Evolutionary conservation across 2,329 filamentous ascomycete species (phyloP).

Genomic region (Fulvia fulva): DNA sequence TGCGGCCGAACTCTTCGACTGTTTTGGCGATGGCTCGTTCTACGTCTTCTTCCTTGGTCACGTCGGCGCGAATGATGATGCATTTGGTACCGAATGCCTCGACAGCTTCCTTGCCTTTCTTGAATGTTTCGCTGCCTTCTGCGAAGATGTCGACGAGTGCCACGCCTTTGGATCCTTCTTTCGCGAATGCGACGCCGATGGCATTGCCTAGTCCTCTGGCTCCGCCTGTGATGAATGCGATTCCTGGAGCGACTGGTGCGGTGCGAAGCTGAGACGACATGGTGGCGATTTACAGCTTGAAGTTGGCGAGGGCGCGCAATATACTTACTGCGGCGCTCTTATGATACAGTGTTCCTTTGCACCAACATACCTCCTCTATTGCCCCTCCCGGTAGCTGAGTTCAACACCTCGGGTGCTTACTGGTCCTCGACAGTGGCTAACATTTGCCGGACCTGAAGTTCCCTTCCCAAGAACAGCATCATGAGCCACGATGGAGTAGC

Average conservation of each 20-base stretch:
- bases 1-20: slow-evolving; percentile 33
- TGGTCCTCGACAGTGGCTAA: not conserved
- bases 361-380: not conserved
- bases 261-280: slow-evolving; percentile 16
- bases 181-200: slow-evolving; percentile 27
- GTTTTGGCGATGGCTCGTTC: slow-evolving; percentile 33
- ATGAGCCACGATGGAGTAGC: not conserved
- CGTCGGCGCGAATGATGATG: slow-evolving; percentile 26
- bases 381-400: not conserved
- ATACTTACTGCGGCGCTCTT: not conserved
- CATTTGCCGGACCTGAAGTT: not conserved
- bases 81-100: slow-evolving; percentile 25
- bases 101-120: slow-evolving; percentile 21
- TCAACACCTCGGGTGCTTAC: not conserved
- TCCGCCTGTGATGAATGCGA: slow-evolving; percentile 28
- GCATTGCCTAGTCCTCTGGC: slow-evolving; percentile 27
- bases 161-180: slow-evolving; percentile 25
- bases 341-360: not conserved
- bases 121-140: slow-evolving; percentile 20
- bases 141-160: slow-evolving; percentile 26
- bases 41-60: slow-evolving; percentile 34
- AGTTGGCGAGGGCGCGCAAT: not conserved
- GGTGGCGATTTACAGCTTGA: not conserved
- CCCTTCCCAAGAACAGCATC: not conserved
- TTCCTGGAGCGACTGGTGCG: slow-evolving; percentile 25